Base-by-base conservation (phyloP, 352 stramenopile species). In the Phytophthora ohioensis region DNA sequence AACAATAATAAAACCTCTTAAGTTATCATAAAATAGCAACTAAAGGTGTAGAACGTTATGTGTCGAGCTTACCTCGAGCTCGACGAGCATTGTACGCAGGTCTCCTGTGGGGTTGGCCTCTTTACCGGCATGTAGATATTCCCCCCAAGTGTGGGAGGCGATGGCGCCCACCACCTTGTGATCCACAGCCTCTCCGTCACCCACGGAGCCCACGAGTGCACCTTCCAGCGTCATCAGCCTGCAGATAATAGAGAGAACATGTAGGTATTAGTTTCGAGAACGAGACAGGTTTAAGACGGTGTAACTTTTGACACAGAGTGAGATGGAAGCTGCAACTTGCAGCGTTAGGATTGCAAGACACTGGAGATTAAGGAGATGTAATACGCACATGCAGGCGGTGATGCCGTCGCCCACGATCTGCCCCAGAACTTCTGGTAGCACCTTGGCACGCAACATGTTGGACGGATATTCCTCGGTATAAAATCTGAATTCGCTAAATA, bases 111-210 rank as follows among this genome's bases (percentile, higher is more conserved):
- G 78, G 42, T 81, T 79, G 57, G 88, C 85, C 43, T 96, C 88
- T 73, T 88, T 89, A 43, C 82, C 80, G 8, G 89, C 79, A 67
- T 94, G 85, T 21, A 89, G 60, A 57, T 93, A 94, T 65, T 96
- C 89, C 31, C 82, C 80, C 89, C 89, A 96, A 36, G 88, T 93
- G 71, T 96, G 87, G 32, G 90, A 82, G 11, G 86, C 86, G 61
- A 96, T 94, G 27, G 90, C 90, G 47, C 87, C 90, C 47, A 96
- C 83, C 38, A 96, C 90, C 54, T 96, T 96, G 74, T 91, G 80
- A 56, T 96, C 90, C 17, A 91, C 76, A 27, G 58, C 55, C 6
- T 85, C 82, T 54, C 64, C 80, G 53, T 80, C 70, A 5, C 89
- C 87, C 8, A 92, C 86, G 10, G 87, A 87, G 9, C 89, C 85